Conservation (phyloP, 805 yeast species). For the Hanseniaspora guilliermondii region DNA sequence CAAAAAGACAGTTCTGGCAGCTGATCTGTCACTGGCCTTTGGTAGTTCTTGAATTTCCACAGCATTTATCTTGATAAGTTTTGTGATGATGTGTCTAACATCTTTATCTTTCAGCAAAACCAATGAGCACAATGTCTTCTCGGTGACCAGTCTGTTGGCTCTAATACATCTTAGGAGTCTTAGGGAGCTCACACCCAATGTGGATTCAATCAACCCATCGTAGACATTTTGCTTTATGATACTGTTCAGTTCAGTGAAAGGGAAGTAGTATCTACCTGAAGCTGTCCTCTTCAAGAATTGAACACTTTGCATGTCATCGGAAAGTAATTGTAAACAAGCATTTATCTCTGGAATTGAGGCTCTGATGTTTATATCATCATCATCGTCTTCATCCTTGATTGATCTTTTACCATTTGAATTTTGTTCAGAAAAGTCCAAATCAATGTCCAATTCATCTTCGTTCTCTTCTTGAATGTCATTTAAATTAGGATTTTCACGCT, state of each 20-base stretch:
- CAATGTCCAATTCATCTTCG: slow-evolving; percentile 15
- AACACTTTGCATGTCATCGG: slow-evolving; percentile 34
- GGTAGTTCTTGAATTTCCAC: slow-evolving; percentile 91
- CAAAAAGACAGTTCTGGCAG: slow-evolving; percentile 72
- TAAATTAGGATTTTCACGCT: slow-evolving; percentile 23
- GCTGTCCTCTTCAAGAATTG: slow-evolving; percentile 51
- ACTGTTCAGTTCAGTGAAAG: slow-evolving; percentile 41
- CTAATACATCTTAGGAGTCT: slow-evolving; percentile 70
- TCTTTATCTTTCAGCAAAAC: slow-evolving; percentile 69
- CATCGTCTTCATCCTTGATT: slow-evolving; percentile 25
- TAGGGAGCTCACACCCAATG: slow-evolving; percentile 55
- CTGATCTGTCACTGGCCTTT: slow-evolving; percentile 79
- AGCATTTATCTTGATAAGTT: slow-evolving; percentile 54
- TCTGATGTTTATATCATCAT: slow-evolving; percentile 20
- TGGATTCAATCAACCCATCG: slow-evolving; percentile 46
- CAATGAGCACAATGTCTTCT: slow-evolving; percentile 61
- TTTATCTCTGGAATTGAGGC: slow-evolving; percentile 30
- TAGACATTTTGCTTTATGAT: slow-evolving; percentile 37
- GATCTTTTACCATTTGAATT: slow-evolving; percentile 21
- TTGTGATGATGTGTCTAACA: slow-evolving; percentile 58
- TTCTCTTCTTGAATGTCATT: slow-evolving; percentile 23
- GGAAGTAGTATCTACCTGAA: slow-evolving; percentile 50
- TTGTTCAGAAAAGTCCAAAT: slow-evolving; percentile 20
- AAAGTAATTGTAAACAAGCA: slow-evolving; percentile 58
- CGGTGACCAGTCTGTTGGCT: slow-evolving; percentile 61